phyloP scores from a whole-genome alignment of 805 yeast genomes.

The Tetrapisispora phaffii region DNA sequence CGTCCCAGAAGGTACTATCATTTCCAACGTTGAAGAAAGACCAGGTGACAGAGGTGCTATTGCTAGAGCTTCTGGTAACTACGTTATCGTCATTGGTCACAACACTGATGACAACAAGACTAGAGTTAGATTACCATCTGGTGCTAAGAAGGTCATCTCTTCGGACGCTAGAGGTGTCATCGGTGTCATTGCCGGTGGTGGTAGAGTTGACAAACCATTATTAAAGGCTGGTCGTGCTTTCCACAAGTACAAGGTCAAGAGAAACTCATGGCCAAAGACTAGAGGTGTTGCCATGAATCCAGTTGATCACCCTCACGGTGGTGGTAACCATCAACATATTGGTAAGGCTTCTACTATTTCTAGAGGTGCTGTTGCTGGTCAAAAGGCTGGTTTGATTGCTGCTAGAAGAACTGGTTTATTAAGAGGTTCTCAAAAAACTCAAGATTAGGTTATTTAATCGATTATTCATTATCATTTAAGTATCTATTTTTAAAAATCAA shows the following conservation, averaged over 20 bases:
- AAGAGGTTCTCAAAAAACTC: constrained; percentile 97
- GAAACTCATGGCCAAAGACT: constrained; percentile 99
- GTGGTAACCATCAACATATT: constrained; percentile 99
- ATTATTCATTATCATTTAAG: constrained; percentile 1
- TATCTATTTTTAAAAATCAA: constrained; percentile 3
- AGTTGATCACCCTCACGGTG: constrained; percentile 99
- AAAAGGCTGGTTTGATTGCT: constrained; percentile 99
- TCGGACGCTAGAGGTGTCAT: constrained; percentile 98
- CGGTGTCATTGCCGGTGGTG: constrained; percentile 99
- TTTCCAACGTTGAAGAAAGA: constrained; percentile 96
- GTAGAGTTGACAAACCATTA: constrained; percentile 99
- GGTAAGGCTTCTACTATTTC: constrained; percentile 99
- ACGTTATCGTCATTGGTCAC: constrained; percentile 98
- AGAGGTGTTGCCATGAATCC: constrained; percentile 99
- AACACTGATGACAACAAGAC: constrained; percentile 98
- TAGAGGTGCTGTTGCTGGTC: constrained; percentile 99
- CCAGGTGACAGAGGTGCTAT: constrained; percentile 99
- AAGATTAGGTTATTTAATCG: constrained; percentile 35
- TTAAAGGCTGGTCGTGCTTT: constrained; percentile 99
- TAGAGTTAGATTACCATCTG: constrained; percentile 98
- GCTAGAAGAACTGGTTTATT: constrained; percentile 99
- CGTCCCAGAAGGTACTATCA: constrained; percentile 98
- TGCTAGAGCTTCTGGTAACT: constrained; percentile 99
- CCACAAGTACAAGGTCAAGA: constrained; percentile 99
- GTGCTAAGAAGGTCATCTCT: constrained; percentile 93